Base-by-base conservation (phyloP, 768 basidiomycete genomes). In the Dioszegia crocea region DNA sequence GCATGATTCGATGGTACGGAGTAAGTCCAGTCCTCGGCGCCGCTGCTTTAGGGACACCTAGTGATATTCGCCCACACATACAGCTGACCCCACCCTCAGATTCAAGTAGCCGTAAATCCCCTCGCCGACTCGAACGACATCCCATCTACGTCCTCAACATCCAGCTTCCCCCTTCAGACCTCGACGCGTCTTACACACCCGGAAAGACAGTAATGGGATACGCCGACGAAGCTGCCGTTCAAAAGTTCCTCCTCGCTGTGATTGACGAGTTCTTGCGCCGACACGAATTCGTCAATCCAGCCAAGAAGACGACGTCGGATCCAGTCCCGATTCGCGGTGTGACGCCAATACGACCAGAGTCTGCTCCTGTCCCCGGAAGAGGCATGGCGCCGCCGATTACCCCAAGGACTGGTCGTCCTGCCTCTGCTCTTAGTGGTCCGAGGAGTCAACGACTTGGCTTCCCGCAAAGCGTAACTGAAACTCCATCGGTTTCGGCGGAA, bases 121-220 rank as follows among this genome's bases (percentile, higher is more conserved):
- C 91, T 30, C 84, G 87, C 39, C 91, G 88, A 77, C 75, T 79
- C 23, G 89, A 91, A 70, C 85, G 85, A 75, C 84, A 84, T 73
- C 85, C 91, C 4, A 84, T 91, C 60, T 97, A 88, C 73, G 86
- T 91, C 45, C 79, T 98, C 46, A 85, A 89, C 70, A 70, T 98
- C 59, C 80, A 79, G 9, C 77, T 92, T 19, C 85, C 89, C 43
- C 78, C 84, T 2, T 77, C 79, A 24, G 79, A 85, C 26, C 79
- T 96, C 9, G 91, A 96, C 69, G 86, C 88, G 56, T 84, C 84
- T 59, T 70, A 91, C 27, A 89, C 63, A 89, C 91, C n/a, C 79
- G 83, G 17, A 93, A 92, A 78, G 78, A 80, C 3, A 68, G 79
- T 4, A 80, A 53, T 92, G 30, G 83, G 86, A 56, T 80, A 93